Evolutionary conservation across 345 rosid genomes (phyloP).

Genomic region (Excoecaria agallocha): DNA sequence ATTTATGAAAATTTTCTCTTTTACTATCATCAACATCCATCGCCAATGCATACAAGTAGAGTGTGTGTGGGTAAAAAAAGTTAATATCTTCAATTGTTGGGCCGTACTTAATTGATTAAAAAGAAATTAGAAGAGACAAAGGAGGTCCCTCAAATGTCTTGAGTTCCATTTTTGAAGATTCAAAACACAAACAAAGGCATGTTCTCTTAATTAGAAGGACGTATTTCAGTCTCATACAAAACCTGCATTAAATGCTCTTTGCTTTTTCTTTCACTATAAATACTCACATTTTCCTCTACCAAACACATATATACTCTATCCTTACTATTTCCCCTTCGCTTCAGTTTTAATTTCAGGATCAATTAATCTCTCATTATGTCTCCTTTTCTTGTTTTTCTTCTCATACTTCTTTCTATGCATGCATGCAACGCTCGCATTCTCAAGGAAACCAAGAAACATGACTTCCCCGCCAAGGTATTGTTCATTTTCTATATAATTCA

Average conservation of each 20-base stretch:
- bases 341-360: background rate
- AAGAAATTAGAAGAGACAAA: conserved; percentile 24
- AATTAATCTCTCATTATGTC: conserved; percentile 3
- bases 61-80: background rate
- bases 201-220: conserved; percentile 43
- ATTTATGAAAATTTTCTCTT: no score
- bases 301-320: no score
- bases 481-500: background rate
- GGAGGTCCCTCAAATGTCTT: conserved; percentile 38
- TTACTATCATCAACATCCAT: background rate
- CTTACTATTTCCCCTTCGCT: background rate
- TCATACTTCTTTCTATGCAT: conserved; percentile 38
- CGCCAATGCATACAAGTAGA: background rate
- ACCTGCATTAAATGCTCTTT: conserved; percentile 49
- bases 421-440: conserved; percentile 48
- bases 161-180: conserved; percentile 34
- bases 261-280: conserved; percentile 34
- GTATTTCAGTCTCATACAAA: conserved; percentile 31
- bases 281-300: conserved; percentile 7
- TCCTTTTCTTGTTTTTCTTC: conserved; percentile 9
- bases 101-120: conserved; percentile 11
- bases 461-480: conserved; percentile 21
- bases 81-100: background rate
- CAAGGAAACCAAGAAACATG: conserved; percentile 10
- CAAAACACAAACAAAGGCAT: conserved; percentile 48